Evolutionary conservation across 352 stramenopile genomes (phyloP), one percentile per base, ranked within the genome.

Genomic region (Phytophthora chlamydospora): DNA sequence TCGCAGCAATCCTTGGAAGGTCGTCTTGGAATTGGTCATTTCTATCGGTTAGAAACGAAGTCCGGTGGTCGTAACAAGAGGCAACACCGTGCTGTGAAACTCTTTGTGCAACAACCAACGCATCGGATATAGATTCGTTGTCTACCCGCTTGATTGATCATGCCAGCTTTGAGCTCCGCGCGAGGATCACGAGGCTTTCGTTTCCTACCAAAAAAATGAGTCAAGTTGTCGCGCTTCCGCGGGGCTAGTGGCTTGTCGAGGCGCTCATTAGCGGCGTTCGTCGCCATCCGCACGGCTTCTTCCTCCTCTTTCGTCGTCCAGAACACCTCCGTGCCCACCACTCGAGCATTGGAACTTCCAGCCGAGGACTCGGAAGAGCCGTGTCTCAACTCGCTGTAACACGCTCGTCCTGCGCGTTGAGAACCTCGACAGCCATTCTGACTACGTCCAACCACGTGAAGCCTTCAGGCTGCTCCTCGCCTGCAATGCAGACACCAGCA

Each of bases 251-350:
- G 55, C 40, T 67, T 66, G 21, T 67, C 62, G 12, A 71, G 62
- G 6, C 62, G 48, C 9, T 71, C 62, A 11, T 67, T 62, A 0
- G 62, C 62, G 6, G 44, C 62, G 17, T 63, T 71, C 1, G 43
- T 67, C 4, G 34, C 13, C 29, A 63, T 61, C 11, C 57, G 62
- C 24, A 58, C 62, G 8, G 38, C 44, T 40, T 61, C 41, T 19
- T 71, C 61, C 38, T 69, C 56, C 44, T 66, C 56, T n/a, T 7
- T 34, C 4, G 62, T 62, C 6, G 41, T 49, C 62, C 62, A 71
- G 35, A 66, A 66, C 35, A 60, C 17, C 5, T 71, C 36, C 4
- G 32, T 32, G 12, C 55, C 46, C n/a, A 47, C 24, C 16, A 34
- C 10, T 21, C 29, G n/a, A 9, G 40, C 16, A 34, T 31, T 34